Base-by-base conservation (phyloP, 2,329 filamentous ascomycete species). In the Paecilomyces sp. region DNA sequence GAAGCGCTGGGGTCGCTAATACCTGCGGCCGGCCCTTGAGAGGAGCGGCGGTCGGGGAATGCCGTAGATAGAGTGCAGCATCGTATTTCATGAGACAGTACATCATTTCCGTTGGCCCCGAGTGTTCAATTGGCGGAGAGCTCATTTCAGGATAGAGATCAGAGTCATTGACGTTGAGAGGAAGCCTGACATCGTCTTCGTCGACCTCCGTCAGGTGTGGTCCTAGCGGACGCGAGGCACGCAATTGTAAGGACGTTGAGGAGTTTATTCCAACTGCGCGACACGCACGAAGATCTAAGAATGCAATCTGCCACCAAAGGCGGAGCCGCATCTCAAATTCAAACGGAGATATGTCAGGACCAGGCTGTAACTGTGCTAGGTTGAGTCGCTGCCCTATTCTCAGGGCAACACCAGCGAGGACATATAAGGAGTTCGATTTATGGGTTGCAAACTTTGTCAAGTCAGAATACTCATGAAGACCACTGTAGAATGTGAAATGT, bases 271-370 rank as follows among this genome's bases (percentile, higher is more conserved):
- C 47, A 12, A 57, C 33, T 6, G 22, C 15, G 56, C 25, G 34
- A 6, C 3, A 22, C 13, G 58, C 58, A n/a, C 58, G 58, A 31
- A 53, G 55, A 13, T 62, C 60, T 24, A 62, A 50, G 18, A 55
- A 54, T 18, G 31, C 24, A 11, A 66, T 50, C 55, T 66, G 57
- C 69, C 71, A 73, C 69, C 69, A 74, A 8, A 73, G 59, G 3
- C 72, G 66, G 41, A 70, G 58, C 3, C 70, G 70, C 62, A 73
- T 69, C 56, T 74, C 72, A 6, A 63, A 65, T 41, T 74, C 71
- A 59, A 73, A 72, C 3, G 68, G 67, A 13, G 70, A 64, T 11
- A 74, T 58, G 3, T 18, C 41, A 22, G 15, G n/a, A n/a, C 61
- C 61, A 9, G 69, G 62, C 11, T 64, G 61, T 50, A 72, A 71